Evolutionary conservation across 805 yeast species (phyloP), one percentile per base, ranked within the genome.

Genomic region (Ogataea methylovora): DNA sequence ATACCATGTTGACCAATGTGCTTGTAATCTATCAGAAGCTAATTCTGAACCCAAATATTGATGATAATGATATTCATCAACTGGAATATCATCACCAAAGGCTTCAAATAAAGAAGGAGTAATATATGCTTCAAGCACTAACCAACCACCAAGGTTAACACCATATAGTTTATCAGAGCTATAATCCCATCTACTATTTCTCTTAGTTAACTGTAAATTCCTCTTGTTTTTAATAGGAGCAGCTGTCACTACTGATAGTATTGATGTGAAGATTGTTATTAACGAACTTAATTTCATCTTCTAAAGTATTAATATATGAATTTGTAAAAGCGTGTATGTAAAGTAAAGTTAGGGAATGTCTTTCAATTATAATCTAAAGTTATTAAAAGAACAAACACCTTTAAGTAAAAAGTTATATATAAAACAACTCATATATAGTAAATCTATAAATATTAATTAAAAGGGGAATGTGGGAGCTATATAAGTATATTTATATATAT

Each of bases 81-180:
- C 64, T 0, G 81, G 81, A 4, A 70, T 63, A 16, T 52, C 34
- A 15, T 58, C 51, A 11, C 56, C 60, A 27, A 63, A 39, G 2
- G 56, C 58, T 16, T 67, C 60, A 45, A 73, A 79, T 26, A 80
- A 51, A 1, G 80, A 68, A 1, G 87, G 86, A 0, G 80, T 77
- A 39, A 80, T 79, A 42, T 69, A 80, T 1, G 87, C 85, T 50
- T 80, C 86, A 8, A 79, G 58, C 0, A 79, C 73, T 18, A 79
- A 60, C 88, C 87, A 80, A 7, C 86, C 86, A 22, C 87, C 88
- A 11, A 80, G 47, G 19, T 73, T 67, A 11, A 76, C 71, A 47
- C 95, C 95, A 27, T 71, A 44, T 6, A 56, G 14, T 24, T 49
- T 51, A 5, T 54, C 47, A 18, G 25, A 35, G 1, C 25, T 8